phyloP scores from a whole-genome alignment of 2,329 filamentous ascomycete species.

The Penicillium sp. region DNA sequence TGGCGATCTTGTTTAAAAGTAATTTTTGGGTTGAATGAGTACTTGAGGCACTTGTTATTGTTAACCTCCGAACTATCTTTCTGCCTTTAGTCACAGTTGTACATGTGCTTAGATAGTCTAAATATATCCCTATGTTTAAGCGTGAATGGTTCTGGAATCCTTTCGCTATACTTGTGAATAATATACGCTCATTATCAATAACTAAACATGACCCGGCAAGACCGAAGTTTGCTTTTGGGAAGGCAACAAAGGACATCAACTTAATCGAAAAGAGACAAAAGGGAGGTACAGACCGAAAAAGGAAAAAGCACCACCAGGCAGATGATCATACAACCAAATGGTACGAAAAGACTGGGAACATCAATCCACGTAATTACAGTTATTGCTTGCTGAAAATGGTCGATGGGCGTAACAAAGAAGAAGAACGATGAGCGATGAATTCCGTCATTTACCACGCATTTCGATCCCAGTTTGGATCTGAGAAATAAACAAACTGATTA shows the following conservation, averaged over 20 bases:
- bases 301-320: slow-evolving; percentile 1
- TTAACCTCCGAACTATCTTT: not conserved
- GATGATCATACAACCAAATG: not conserved
- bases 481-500: not conserved
- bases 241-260: not conserved
- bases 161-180: not conserved
- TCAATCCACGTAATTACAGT: not conserved
- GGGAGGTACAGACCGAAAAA: not conserved
- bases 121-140: not conserved
- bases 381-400: slow-evolving; percentile 5
- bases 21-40: not conserved
- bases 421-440: not conserved
- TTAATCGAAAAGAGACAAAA: not conserved
- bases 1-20: not conserved
- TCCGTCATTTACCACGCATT: slow-evolving; percentile 65
- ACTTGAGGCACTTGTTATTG: not conserved
- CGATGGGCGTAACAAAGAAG: not conserved
- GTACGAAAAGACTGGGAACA: not conserved
- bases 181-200: not conserved
- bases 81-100: not conserved
- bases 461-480: slow-evolving; percentile 70
- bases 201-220: not conserved
- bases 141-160: not conserved
- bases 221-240: not conserved
- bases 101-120: not conserved